phyloP scores from a whole-genome alignment of 1,139 yeast genomes.

The Debaryomyces sp. region DNA sequence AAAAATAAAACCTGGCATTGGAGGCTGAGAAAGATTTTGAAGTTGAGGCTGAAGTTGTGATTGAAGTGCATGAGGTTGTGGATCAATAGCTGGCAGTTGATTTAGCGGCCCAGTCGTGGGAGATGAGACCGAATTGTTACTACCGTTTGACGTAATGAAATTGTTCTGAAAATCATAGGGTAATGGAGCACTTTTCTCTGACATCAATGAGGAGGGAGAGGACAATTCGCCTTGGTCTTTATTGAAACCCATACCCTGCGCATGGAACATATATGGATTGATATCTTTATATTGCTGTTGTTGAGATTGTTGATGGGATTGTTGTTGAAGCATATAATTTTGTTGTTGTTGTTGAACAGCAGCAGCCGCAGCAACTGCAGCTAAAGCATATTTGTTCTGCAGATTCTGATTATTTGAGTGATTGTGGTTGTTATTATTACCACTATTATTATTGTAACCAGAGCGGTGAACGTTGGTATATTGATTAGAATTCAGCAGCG shows the following conservation, averaged over 20 bases:
- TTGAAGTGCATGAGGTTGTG: slow-evolving; percentile 2
- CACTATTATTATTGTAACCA: slow-evolving; percentile 12
- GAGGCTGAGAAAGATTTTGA: slow-evolving; percentile 15
- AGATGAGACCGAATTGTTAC: slow-evolving; percentile 26
- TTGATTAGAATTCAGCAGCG: slow-evolving; percentile 14
- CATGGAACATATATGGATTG: not conserved
- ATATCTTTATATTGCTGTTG: slow-evolving; percentile 4
- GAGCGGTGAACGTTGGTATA: slow-evolving; percentile 8
- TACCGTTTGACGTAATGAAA: slow-evolving; percentile 23
- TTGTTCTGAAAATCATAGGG: slow-evolving; percentile 13
- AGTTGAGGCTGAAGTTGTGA: slow-evolving; percentile 13
- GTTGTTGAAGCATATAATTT: slow-evolving; percentile 18
- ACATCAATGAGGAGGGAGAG: slow-evolving; percentile 8
- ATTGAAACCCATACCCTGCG: slow-evolving; percentile 6
- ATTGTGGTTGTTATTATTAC: slow-evolving; percentile 13
- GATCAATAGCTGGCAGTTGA: slow-evolving; percentile 8
- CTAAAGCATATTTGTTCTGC: slow-evolving; percentile 29
- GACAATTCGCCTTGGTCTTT: slow-evolving; percentile 1
- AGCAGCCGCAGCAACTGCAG: slow-evolving; percentile 36
- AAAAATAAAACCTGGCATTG: slow-evolving; percentile 20
- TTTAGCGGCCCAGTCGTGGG: slow-evolving; percentile 15
- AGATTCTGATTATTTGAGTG: slow-evolving; percentile 15
- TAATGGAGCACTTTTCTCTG: slow-evolving; percentile 11
- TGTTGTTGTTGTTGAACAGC: slow-evolving; percentile 29
- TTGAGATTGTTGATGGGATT: slow-evolving; percentile 16